Evolutionary conservation across 2,329 filamentous ascomycete species (phyloP).

Genomic region (Lasiodiplodia sp.): DNA sequence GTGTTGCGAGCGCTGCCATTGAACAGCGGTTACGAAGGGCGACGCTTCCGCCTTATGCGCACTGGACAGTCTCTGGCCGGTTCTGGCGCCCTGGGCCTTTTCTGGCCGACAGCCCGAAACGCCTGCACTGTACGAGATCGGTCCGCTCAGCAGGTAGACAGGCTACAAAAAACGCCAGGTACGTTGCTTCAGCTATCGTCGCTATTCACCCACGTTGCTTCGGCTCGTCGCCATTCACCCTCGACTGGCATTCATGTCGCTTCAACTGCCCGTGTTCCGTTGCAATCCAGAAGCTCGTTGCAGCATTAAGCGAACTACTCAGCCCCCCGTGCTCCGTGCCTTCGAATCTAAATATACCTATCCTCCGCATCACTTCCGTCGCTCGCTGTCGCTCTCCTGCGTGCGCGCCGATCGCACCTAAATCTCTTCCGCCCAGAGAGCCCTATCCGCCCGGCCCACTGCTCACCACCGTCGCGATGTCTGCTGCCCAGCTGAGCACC

Average conservation of each 20-base stretch:
- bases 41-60: conserved; percentile 4
- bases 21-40: conserved; percentile 20
- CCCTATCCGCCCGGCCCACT: conserved; percentile 25
- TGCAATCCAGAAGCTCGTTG: too few species aligned
- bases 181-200: too few species aligned
- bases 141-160: too few species aligned
- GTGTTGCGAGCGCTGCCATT: conserved; percentile 23
- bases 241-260: too few species aligned
- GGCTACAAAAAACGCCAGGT: too few species aligned
- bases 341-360: too few species aligned
- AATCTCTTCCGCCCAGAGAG: neutral
- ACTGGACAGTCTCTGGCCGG: neutral
- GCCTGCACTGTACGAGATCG: neutral
- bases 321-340: neutral
- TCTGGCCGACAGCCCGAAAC: neutral
- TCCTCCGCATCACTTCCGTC: neutral
- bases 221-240: too few species aligned
- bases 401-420: neutral
- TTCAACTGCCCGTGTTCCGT: too few species aligned
- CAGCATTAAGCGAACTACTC: neutral
- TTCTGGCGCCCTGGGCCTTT: neutral
- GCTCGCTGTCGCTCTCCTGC: conserved; percentile 18
- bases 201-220: too few species aligned
- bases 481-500: conserved; percentile 41
- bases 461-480: conserved; percentile 14